These are phyloP conservation scores for Physcomitrium patens DNA, from an alignment of 225 moss, liverwort and hornwort species.

Conservation along the genomic window DNA sequence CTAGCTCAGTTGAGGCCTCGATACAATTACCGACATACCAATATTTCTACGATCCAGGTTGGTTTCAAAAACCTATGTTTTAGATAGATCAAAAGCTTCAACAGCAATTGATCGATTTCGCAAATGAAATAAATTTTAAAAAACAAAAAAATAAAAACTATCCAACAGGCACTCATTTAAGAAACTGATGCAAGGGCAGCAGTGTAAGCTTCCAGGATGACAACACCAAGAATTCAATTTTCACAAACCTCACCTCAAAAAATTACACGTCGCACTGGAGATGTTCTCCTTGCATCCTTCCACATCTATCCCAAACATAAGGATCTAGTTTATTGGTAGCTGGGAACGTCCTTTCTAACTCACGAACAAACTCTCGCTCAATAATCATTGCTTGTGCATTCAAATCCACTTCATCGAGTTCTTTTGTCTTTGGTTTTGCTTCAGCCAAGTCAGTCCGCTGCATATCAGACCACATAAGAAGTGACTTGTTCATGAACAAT, in stretches of 20 bases:
- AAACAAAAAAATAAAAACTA: too few relatives aligned
- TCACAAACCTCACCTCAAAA: conserved; percentile 34
- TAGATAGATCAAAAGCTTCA: conserved; percentile 15
- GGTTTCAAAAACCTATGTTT: neutral
- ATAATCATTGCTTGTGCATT: conserved; percentile 41
- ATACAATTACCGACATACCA: neutral
- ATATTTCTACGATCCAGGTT: neutral
- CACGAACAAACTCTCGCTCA: conserved; percentile 55
- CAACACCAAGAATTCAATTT: conserved; percentile 13
- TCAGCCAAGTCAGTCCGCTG: conserved; percentile 49
- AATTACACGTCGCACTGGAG: conserved; percentile 56
- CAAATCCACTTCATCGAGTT: conserved; percentile 33
- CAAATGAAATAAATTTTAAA: too few relatives aligned
- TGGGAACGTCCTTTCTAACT: conserved; percentile 59
- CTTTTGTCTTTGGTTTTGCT: conserved; percentile 33
- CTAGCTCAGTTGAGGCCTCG: neutral
- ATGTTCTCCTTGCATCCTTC: conserved; percentile 55
- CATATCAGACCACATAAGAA: conserved; percentile 29
- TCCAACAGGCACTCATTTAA: too few relatives aligned
- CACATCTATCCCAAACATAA: conserved; percentile 55
- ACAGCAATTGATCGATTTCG: neutral
- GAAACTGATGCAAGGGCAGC: too few relatives aligned
- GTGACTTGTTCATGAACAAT: neutral
- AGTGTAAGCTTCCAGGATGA: neutral
- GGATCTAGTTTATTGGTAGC: conserved; percentile 49